phyloP scores from a whole-genome alignment of 2,329 filamentous ascomycete species.

The Neopestalotiopsis rosae region DNA sequence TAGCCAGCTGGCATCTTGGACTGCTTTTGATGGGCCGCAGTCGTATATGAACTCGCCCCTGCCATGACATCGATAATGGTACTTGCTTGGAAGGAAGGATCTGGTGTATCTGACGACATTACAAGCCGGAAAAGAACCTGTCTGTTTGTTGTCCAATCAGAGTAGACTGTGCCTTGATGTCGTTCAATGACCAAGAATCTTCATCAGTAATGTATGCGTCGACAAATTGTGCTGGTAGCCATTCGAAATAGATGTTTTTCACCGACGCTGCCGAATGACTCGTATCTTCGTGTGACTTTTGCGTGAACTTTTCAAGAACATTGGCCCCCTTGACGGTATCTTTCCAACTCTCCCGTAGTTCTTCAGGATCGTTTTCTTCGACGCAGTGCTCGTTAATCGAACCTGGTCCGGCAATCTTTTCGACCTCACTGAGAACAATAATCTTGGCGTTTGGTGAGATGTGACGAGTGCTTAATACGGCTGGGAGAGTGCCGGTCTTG shows the following conservation, averaged over 20 bases:
- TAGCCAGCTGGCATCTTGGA: conserved; percentile 19
- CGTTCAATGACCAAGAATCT: conserved; percentile 46
- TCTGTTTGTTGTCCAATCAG: conserved; percentile 42
- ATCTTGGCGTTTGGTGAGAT: conserved; percentile 52
- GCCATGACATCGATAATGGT: too few species aligned
- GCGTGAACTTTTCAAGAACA: conserved; percentile 22
- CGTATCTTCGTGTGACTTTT: neutral
- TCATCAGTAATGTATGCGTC: conserved; percentile 61
- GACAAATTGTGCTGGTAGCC: conserved; percentile 56
- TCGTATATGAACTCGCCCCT: conserved; percentile 12
- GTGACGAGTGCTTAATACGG: conserved; percentile 59
- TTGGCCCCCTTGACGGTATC: conserved; percentile 28
- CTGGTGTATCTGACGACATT: conserved; percentile 10
- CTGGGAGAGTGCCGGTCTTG: conserved; percentile 68
- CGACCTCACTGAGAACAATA: conserved; percentile 62
- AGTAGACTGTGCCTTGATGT: conserved; percentile 46
- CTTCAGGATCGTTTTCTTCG: conserved; percentile 57
- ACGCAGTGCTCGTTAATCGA: conserved; percentile 47
- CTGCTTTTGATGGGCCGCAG: conserved; percentile 16
- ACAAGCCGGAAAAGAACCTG: conserved; percentile 50
- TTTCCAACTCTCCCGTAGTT: conserved; percentile 57
- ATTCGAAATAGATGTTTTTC: conserved; percentile 65
- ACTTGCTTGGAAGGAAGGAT: too few species aligned
- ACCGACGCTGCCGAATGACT: conserved; percentile 37
- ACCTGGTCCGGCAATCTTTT: conserved; percentile 62